These are phyloP conservation scores for Solanum corneliomulleri DNA, from an alignment of 257 asterid species.

Conservation along the genomic window DNA sequence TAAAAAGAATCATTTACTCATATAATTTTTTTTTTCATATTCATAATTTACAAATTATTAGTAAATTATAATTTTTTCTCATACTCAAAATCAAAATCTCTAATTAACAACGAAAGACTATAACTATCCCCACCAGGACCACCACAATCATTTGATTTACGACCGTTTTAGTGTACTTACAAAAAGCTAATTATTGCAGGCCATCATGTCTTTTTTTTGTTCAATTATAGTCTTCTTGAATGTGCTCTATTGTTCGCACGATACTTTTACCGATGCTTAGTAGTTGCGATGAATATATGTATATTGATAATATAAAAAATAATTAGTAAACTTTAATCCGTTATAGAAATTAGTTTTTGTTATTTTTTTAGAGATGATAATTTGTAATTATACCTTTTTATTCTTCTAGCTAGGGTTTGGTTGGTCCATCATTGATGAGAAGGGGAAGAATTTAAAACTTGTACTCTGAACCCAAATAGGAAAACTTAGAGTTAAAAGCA, in stretches of 20 bases:
- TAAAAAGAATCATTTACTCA: too few relatives aligned
- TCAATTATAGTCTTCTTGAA: not conserved
- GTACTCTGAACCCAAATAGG: not conserved
- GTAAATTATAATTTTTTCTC: too few relatives aligned
- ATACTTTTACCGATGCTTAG: not conserved
- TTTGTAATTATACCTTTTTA: not conserved
- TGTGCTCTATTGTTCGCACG: not conserved
- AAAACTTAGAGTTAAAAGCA: not conserved
- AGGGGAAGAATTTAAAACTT: not conserved
- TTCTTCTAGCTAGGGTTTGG: not conserved
- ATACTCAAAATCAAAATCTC: not conserved
- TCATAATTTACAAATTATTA: fast-evolving
- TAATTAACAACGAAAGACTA: not conserved
- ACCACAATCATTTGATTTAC: not conserved
- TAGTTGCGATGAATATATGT: not conserved
- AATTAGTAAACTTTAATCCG: not conserved
- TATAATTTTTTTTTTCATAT: not conserved
- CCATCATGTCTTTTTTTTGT: not conserved
- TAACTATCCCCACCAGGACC: not conserved
- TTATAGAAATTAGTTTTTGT: not conserved
- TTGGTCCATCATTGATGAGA: not conserved
- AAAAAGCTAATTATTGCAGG: not conserved
- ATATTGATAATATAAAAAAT: not conserved
- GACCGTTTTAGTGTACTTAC: not conserved
- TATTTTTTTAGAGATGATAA: not conserved